Base-by-base conservation (phyloP, 176 grass and related monocot species). In the Areca catechu region DNA sequence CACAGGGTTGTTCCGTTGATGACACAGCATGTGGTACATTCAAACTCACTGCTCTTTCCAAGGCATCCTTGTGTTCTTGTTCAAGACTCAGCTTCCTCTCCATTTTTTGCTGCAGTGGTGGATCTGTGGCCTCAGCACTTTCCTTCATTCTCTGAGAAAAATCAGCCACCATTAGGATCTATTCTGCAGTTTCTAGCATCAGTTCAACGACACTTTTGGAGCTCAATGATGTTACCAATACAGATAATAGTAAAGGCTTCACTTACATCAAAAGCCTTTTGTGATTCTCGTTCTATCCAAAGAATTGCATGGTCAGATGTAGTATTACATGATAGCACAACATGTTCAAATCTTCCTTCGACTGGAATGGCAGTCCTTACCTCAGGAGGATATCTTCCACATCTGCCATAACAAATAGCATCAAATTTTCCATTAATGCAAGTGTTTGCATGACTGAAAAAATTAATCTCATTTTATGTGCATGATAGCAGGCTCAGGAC, bases 301-400 rank as follows among this genome's bases (percentile, higher is more conserved):
- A 58, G 25, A 92, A 98, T 73, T n/a, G 27, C 94, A 80, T 98
- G 94, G 75, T 98, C 94, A 49, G 94, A 76, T 75, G 87, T 98
- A 50, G 94, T 76, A 86, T 83, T 98, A 53, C 94, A 98, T 17
- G 94, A 93, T 66, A 98, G 66, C 34, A 98, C 94, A 79, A 98
- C 49, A 82, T 98, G 94, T 71, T 98, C 94, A 76, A 98, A 98
- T 68, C 94, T 81, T 5, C 76, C 84, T 78, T 98, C 84, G 20
- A 98, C 88, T 29, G 94, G 94, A 83, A 98, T 98, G 51, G 94
- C 88, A 65, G 94, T 98, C 66, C 63, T 93, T 43, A 98, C 84
- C 49, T 86, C 88, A 76, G 94, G 94, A 16, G 94, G 94, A 66
- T 72, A 98, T 79, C 88, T 85, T 83, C 79, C 88, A 55, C 88